phyloP scores from a whole-genome alignment of 169 alveolate species.

The Eimeria falciformis region DNA sequence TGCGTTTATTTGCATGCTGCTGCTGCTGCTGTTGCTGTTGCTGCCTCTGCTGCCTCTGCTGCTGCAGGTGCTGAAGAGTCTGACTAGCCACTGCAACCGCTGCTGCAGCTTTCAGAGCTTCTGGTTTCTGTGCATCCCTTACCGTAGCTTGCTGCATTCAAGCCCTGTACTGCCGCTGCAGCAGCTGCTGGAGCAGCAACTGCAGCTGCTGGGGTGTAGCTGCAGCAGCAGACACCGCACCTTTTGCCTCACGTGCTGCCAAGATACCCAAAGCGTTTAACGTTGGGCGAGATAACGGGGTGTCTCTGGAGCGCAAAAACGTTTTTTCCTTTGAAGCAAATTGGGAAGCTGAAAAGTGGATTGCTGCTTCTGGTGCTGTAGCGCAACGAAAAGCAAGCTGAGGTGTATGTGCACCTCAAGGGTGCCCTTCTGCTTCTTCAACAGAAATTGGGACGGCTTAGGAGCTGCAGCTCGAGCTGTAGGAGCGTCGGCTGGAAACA shows the following conservation, averaged over 20 bases:
- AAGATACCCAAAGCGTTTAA: too few relatives aligned
- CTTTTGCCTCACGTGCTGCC: too few relatives aligned
- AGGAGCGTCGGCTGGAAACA: too few relatives aligned
- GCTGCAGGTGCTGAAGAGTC: not conserved
- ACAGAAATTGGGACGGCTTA: too few relatives aligned
- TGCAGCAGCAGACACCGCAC: not conserved
- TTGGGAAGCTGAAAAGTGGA: too few relatives aligned
- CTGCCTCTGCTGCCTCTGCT: conserved; percentile 6
- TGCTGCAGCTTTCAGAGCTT: not conserved
- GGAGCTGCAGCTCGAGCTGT: not conserved
- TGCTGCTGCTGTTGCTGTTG: conserved; percentile 23
- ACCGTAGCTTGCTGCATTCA: not conserved
- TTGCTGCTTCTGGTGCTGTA: too few relatives aligned
- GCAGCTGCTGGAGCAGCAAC: not conserved
- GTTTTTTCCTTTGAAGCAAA: too few relatives aligned
- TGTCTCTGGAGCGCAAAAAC: too few relatives aligned
- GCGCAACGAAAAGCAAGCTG: too few relatives aligned
- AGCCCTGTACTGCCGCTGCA: not conserved
- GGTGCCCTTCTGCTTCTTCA: too few relatives aligned
- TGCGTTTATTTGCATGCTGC: not conserved
- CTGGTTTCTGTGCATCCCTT: not conserved
- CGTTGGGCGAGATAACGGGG: too few relatives aligned
- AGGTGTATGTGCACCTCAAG: too few relatives aligned
- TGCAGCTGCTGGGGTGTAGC: conserved; percentile 10
- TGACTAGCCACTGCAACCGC: not conserved